A percentile compares a stretch with the other conserved stretches of the same genome.
Evolutionary conservation across 306 rosid genomes (phyloP).

Genomic region (Quercus variabilis): DNA sequence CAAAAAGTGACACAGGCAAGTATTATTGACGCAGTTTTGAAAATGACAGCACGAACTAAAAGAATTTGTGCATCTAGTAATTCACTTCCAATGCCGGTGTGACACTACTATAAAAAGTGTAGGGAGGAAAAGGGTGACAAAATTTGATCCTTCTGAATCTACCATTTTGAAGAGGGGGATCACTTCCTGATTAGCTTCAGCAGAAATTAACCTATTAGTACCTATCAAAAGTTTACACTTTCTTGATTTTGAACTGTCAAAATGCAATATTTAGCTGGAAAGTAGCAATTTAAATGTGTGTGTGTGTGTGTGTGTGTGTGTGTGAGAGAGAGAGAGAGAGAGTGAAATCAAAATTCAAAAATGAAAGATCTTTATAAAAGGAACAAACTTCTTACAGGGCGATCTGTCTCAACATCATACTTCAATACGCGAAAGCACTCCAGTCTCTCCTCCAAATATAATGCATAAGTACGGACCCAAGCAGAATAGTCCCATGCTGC

Average conservation of each 20-base stretch:
- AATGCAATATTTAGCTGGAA: background rate
- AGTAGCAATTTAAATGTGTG: background rate
- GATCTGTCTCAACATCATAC: slow-evolving; percentile 91
- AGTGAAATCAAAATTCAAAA: background rate
- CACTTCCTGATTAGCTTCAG: background rate
- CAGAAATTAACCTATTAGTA: background rate
- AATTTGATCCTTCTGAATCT: background rate
- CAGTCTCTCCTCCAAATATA: slow-evolving; percentile 97
- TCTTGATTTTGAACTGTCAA: background rate
- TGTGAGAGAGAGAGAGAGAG: background rate
- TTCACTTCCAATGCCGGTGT: background rate
- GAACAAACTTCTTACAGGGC: slow-evolving; percentile 58
- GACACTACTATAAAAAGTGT: background rate
- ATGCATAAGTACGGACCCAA: slow-evolving; percentile 96
- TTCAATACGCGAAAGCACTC: slow-evolving; percentile 95
- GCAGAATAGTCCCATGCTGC: slow-evolving; percentile 97
- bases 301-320: too few relatives aligned
- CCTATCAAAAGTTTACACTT: background rate
- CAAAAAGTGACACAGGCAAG: background rate
- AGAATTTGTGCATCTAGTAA: background rate
- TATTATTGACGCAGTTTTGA: background rate
- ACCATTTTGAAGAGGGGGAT: background rate
- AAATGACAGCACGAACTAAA: background rate
- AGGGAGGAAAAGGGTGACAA: background rate
- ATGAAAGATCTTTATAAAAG: background rate